Base-by-base conservation (phyloP, 2,329 filamentous ascomycete species). In the Fusarium falciforme region DNA sequence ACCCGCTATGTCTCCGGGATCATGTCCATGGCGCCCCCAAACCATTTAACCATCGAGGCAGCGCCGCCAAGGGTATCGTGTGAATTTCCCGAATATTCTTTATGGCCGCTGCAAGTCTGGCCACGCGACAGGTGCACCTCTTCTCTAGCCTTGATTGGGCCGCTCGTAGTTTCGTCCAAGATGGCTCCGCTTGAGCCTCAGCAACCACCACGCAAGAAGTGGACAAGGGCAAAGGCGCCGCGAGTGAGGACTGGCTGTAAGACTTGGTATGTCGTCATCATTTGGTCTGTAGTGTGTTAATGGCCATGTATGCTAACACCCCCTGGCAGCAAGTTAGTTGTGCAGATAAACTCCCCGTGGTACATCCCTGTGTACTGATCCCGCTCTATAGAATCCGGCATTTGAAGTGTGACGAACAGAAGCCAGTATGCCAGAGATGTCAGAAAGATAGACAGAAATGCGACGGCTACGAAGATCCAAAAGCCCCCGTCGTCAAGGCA, bases 321-420 rank as follows among this genome's bases (percentile, higher is more conserved):
- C 5, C 16, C 22, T 10, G 11, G n/a, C 17, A 71, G 67, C 67
- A 70, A 70, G 68, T 70, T 10, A 35, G 67, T 64, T 12, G 22
- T 29, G 27, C 44, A 2, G 31, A 27, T 3, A 47, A 27, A 55
- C 27, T 9, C 22, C 55, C n/a, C 27, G 8, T n/a, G 25, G 27
- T n/a, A 11, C 27, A 52, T 52, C 11, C 20, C 10, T 2, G 27
- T 14, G 14, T 36, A 25, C 62, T 60, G 29, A 70, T 33, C 29
- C 20, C n/a, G 8, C 64, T 27, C 7, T 29, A 36, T 35, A 74
- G 72, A 69, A 73, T 67, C 16, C 72, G 71, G 3, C 72, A 74
- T 64, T 31, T 74, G 17, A 74, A 74, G 54, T 74, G 72, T 6
- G 72, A 74, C 35, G 72, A 73, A 47, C 61, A 29, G 16, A 70